Conservation (phyloP, 177 flowering plant genomes). For the Vitis hybrid region DNA sequence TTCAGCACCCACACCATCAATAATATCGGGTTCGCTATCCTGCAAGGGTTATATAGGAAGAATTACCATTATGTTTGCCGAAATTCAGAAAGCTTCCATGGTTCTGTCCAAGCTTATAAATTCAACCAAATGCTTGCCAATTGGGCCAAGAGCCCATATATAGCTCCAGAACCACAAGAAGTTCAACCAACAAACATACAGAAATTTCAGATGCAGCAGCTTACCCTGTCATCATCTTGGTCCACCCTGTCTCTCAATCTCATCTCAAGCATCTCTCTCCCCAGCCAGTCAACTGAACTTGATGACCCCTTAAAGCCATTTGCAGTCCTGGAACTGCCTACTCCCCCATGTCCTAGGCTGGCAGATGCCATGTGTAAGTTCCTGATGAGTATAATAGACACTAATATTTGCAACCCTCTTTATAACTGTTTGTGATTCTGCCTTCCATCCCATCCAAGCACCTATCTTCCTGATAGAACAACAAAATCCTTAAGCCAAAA, state of each 20-base stretch:
- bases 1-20: slow-evolving; percentile 93
- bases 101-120: not conserved
- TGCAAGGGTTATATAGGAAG: slow-evolving; percentile 24
- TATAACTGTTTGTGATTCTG: slow-evolving; percentile 9
- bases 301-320: slow-evolving; percentile 72
- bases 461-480: slow-evolving; percentile 29
- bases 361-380: slow-evolving; percentile 66
- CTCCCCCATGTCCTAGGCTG: slow-evolving; percentile 74
- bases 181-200: not conserved
- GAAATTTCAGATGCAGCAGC: slow-evolving; percentile 9
- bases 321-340: slow-evolving; percentile 74
- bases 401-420: slow-evolving; percentile 26
- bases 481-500: slow-evolving; percentile 4
- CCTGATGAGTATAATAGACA: slow-evolving; percentile 3
- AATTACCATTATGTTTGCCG: not conserved
- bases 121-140: too few species aligned
- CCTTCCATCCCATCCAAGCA: slow-evolving; percentile 30
- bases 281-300: slow-evolving; percentile 89
- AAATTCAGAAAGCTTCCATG: not conserved
- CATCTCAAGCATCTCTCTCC: slow-evolving; percentile 92
- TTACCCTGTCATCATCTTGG: slow-evolving; percentile 76
- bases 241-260: slow-evolving; percentile 75
- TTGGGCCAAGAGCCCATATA: not conserved
- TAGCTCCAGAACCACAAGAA: not conserved
- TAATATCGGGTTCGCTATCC: slow-evolving; percentile 91